A percentile compares a stretch with the other conserved stretches of the same genome.
phyloP scores from a whole-genome alignment of 192 early-diverging fungal species.

The Chytriomyces sp. region DNA sequence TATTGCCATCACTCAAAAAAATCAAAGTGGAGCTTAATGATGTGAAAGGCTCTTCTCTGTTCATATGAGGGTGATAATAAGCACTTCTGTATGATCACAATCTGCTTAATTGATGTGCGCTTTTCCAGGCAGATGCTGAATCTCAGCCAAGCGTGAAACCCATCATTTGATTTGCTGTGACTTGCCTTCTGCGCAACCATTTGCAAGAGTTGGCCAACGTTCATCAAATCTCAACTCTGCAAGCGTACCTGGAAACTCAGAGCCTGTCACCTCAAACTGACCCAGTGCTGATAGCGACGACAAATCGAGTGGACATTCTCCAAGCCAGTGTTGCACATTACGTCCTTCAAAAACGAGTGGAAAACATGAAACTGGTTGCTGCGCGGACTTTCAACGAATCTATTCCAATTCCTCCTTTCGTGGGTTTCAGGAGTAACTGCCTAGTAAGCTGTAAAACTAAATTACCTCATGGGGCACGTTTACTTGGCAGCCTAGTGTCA shows the following conservation, averaged over 20 bases:
- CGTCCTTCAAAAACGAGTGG: background rate
- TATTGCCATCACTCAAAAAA: too few species aligned
- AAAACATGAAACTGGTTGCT: background rate
- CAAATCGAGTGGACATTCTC: background rate
- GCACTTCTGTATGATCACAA: too few species aligned
- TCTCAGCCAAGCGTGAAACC: background rate
- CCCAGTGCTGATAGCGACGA: background rate
- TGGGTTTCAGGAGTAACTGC: too few species aligned
- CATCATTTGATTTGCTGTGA: background rate
- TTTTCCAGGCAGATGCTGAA: background rate
- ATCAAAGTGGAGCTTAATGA: too few species aligned
- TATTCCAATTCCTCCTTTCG: background rate
- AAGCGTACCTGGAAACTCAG: background rate
- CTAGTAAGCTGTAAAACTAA: too few species aligned
- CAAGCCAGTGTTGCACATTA: background rate
- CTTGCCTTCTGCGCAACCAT: background rate
- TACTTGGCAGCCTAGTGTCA: too few species aligned
- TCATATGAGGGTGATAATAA: too few species aligned
- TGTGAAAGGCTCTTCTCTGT: too few species aligned
- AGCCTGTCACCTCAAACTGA: background rate
- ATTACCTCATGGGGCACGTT: too few species aligned
- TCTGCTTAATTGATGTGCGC: too few species aligned
- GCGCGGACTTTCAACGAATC: background rate
- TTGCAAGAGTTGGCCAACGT: background rate
- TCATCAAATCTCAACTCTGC: background rate